Evolutionary conservation across 495 filamentous ascomycete species (phyloP).

Genomic region (Daldinia childiae): DNA sequence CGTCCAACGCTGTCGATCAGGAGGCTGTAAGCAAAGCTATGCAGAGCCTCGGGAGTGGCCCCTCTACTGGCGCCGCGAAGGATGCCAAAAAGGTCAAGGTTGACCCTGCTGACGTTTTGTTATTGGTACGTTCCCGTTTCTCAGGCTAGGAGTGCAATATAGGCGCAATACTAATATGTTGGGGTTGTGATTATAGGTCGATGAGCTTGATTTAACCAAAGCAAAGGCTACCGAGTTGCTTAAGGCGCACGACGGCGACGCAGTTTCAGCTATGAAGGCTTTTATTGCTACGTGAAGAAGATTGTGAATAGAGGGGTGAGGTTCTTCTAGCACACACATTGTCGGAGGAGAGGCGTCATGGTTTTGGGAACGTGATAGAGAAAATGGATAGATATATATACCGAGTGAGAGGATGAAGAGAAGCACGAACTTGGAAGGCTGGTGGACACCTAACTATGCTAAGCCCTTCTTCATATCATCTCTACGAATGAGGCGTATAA

Average conservation of each 20-base stretch:
- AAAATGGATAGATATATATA: constrained; percentile 35
- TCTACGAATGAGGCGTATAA: background rate
- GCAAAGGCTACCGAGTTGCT: constrained; percentile 85
- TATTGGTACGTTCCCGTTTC: constrained; percentile 47
- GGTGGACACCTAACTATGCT: background rate
- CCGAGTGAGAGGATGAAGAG: background rate
- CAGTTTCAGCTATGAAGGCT: constrained; percentile 73
- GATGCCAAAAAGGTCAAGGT: constrained; percentile 61
- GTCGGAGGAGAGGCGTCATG: constrained; percentile 36
- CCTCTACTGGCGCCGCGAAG: constrained; percentile 46
- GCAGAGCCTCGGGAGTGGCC: constrained; percentile 63
- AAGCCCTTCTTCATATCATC: background rate
- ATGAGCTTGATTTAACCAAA: constrained; percentile 82
- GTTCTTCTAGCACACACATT: background rate
- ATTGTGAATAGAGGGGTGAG: background rate
- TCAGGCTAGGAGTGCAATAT: background rate
- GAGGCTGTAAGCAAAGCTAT: constrained; percentile 89
- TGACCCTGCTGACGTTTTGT: constrained; percentile 55
- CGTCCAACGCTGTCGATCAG: constrained; percentile 71
- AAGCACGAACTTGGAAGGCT: background rate
- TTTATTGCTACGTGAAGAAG: constrained; percentile 44
- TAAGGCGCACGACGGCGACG: constrained; percentile 80
- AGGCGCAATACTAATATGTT: constrained; percentile 4
- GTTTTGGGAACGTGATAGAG: constrained; percentile 19
- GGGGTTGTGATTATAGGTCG: constrained; percentile 62